Evolutionary conservation across 75 land plant species (phyloP), one percentile per base, ranked within the genome.

Genomic region (Cunninghamia lanceolata): DNA sequence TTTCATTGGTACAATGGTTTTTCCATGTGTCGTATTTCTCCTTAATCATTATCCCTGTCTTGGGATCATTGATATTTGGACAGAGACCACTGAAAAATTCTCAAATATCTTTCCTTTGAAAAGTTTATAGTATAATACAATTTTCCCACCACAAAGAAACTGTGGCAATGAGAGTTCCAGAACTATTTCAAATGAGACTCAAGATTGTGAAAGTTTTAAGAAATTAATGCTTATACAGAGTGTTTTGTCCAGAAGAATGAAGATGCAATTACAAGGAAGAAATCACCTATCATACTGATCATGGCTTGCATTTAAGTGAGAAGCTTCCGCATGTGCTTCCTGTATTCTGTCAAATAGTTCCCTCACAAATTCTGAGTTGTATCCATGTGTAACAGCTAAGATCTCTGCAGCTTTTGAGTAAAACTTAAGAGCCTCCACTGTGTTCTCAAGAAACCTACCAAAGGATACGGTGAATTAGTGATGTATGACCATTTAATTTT

Each of bases 311-410:
- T 32, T 43, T 43, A 86, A 50, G 83, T 89, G 83, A 82, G 91
- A 85, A 78, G 91, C 93, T 89, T 91, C 96, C 30, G 92, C 90
- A 16, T 82, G 92, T 63, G 93, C 97, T 89, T 96, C 94, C 40
- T 96, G 91, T 84, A 96, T 85, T 82, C 86, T 86, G 76, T 47
- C 28, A 39, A 84, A 28, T 32, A 96, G 92, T 9, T 92, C 93
- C 85, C 68, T 91, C 89, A 91, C 90, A 85, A 96, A 93, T 45
- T 88, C 88, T 34, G 92, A 81, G 15, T 87, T 92, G 16, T 87
- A 85, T 11, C 97, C 97, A 86, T 96, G 97, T 71, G 97, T 96
- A 45, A 94, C 85, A 40, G 86, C 85, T 63, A 96, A 84, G 28
- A 96, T 91, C 70, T 92, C 90, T 25, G 82, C 73, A 52, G 97